Evolutionary conservation across 2,329 filamentous ascomycete species (phyloP).

Genomic region (Fusarium falciforme): DNA sequence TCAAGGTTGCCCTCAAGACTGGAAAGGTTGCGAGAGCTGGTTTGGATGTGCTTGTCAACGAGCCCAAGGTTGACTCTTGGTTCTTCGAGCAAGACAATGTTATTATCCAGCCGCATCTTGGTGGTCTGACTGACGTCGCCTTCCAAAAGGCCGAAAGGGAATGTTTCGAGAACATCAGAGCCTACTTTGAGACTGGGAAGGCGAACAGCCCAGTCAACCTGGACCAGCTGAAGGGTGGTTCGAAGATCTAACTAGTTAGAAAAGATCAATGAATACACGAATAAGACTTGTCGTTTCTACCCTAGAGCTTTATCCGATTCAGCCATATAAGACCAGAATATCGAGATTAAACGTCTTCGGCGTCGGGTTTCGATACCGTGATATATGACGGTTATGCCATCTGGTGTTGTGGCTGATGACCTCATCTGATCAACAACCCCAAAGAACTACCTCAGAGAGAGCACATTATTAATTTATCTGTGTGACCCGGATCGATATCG

Average conservation of each 20-base stretch:
- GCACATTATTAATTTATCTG: not conserved
- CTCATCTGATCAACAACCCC: not conserved
- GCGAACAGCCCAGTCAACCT: conserved; percentile 33
- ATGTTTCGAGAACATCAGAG: conserved; percentile 46
- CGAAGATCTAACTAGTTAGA: not conserved
- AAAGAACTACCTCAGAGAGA: not conserved
- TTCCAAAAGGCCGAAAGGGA: conserved; percentile 55
- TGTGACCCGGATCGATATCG: not conserved
- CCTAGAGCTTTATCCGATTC: not conserved
- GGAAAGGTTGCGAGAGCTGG: conserved; percentile 58
- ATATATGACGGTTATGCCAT: no score
- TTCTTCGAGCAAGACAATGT: conserved; percentile 39
- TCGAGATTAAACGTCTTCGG: not conserved
- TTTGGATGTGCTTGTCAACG: conserved; percentile 57
- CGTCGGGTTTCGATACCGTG: not conserved
- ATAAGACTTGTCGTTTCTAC: not conserved
- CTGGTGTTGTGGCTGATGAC: not conserved
- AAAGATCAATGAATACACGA: not conserved
- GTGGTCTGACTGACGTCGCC: conserved; percentile 55
- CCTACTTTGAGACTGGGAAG: conserved; percentile 36
- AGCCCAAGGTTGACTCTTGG: conserved; percentile 48
- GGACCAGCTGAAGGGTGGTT: conserved; percentile 1
- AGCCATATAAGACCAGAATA: not conserved
- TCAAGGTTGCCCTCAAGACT: conserved; percentile 56
- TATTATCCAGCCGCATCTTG: conserved; percentile 56